Conservation (phyloP, 208 protist species). For the Acanthamoeba lenticulata region DNA sequence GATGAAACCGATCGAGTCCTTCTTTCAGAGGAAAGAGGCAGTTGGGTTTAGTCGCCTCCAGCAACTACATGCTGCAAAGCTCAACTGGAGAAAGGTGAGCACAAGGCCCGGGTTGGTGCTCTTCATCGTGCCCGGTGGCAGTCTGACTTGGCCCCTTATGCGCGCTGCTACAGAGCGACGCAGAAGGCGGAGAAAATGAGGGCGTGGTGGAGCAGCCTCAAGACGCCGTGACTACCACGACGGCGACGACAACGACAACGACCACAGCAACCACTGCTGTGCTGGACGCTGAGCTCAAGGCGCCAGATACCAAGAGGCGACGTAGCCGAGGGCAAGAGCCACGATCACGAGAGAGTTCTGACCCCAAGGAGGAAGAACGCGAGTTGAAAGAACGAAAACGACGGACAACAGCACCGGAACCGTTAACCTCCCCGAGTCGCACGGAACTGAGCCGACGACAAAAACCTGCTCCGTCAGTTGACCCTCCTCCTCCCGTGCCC, state of each 20-base stretch:
- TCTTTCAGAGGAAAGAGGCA: not conserved
- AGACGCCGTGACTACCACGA: too few relatives aligned
- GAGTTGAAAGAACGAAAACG: not conserved
- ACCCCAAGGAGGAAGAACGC: not conserved
- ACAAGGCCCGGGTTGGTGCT: too few relatives aligned
- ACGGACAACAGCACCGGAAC: not conserved
- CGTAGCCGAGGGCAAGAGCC: too few relatives aligned
- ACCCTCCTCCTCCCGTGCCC: not conserved
- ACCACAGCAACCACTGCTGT: not conserved
- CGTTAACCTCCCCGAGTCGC: too few relatives aligned
- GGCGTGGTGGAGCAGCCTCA: not conserved
- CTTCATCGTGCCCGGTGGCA: not conserved
- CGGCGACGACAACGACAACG: not conserved
- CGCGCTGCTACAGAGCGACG: too few relatives aligned
- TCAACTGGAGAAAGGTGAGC: not conserved
- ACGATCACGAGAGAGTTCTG: not conserved
- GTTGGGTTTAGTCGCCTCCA: not conserved
- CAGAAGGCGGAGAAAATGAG: not conserved
- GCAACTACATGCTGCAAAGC: not conserved
- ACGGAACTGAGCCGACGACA: not conserved
- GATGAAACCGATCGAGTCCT: constrained; percentile 12
- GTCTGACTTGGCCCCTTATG: not conserved
- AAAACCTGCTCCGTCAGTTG: not conserved
- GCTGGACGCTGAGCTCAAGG: not conserved
- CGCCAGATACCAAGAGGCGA: not conserved